Evolutionary conservation across 1,139 yeast species (phyloP).

Genomic region (Lodderomyces pseudojiufengensis): DNA sequence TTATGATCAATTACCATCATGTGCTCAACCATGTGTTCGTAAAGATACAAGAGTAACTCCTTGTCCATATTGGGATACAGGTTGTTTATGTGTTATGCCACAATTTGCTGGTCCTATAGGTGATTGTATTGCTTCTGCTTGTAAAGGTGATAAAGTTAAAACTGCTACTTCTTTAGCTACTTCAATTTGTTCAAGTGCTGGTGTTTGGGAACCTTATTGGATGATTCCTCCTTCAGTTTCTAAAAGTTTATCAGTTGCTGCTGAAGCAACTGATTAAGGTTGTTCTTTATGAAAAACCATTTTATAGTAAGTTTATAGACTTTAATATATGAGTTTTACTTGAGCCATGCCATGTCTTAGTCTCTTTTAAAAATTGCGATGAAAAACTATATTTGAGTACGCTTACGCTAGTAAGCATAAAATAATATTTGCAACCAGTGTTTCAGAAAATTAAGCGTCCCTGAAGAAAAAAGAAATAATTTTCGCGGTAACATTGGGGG

Average conservation of each 20-base stretch:
- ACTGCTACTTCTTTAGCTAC: slow-evolving; percentile 22
- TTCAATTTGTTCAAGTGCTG: slow-evolving; percentile 24
- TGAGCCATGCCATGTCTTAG: too few relatives aligned
- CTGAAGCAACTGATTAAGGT: slow-evolving; percentile 15
- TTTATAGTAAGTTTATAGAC: too few relatives aligned
- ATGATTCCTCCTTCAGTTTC: slow-evolving; percentile 28
- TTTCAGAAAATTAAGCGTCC: too few relatives aligned
- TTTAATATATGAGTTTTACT: too few relatives aligned
- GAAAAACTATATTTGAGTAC: too few relatives aligned
- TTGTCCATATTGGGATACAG: slow-evolving; percentile 39
- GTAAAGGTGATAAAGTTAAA: slow-evolving; percentile 22
- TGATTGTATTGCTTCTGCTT: slow-evolving; percentile 24
- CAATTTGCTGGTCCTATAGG: slow-evolving; percentile 25
- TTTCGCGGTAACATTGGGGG: too few relatives aligned
- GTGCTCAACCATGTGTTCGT: slow-evolving; percentile 27
- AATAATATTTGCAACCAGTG: too few relatives aligned
- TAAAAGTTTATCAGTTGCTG: slow-evolving; percentile 30
- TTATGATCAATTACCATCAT: slow-evolving; percentile 22
- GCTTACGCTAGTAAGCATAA: too few relatives aligned
- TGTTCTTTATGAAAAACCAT: too few relatives aligned
- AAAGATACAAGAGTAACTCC: slow-evolving; percentile 26
- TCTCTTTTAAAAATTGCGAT: too few relatives aligned
- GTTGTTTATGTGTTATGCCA: slow-evolving; percentile 35
- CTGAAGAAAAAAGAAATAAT: too few relatives aligned
- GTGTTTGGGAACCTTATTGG: slow-evolving; percentile 24